These are phyloP conservation scores for Oxytropis ochrocephala DNA, from an alignment of 306 rosid species.

Conservation along the genomic window DNA sequence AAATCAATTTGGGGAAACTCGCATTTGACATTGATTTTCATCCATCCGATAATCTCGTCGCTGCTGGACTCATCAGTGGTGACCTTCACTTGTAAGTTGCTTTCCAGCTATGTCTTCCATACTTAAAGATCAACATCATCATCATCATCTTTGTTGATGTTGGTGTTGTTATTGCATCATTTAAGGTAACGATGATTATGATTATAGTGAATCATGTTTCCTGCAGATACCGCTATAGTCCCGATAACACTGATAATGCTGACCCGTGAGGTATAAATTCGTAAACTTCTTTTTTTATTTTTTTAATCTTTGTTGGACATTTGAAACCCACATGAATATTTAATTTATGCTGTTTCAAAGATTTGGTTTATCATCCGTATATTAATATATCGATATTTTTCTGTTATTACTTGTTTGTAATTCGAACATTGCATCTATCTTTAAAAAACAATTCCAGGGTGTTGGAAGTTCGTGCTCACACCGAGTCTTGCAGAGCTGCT, in stretches of 20 bases:
- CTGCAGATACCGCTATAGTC: conserved; percentile 50
- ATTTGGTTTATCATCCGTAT: neutral
- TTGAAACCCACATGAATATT: neutral
- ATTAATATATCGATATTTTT: neutral
- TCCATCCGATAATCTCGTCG: conserved; percentile 54
- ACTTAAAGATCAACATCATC: neutral
- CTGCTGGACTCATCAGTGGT: conserved; percentile 58
- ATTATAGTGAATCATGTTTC: neutral
- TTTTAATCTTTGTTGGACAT: neutral
- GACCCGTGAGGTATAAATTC: conserved; percentile 49
- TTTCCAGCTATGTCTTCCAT: neutral
- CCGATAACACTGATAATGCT: conserved; percentile 38
- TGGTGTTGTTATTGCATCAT: neutral
- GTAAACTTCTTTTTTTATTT: neutral
- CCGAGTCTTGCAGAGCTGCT: conserved; percentile 75
- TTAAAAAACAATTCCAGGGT: conserved; percentile 28
- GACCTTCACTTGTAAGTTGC: conserved; percentile 55
- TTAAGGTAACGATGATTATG: neutral
- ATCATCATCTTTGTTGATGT: neutral
- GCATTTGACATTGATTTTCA: conserved; percentile 82
- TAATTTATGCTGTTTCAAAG: neutral
- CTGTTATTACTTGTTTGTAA: neutral
- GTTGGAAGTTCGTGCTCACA: conserved; percentile 73
- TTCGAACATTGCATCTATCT: neutral
- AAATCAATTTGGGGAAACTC: conserved; percentile 53